Evolutionary conservation across 768 basidiomycete genomes (phyloP), one percentile per base, ranked within the genome.

Genomic region (Lactarius hatsudake): DNA sequence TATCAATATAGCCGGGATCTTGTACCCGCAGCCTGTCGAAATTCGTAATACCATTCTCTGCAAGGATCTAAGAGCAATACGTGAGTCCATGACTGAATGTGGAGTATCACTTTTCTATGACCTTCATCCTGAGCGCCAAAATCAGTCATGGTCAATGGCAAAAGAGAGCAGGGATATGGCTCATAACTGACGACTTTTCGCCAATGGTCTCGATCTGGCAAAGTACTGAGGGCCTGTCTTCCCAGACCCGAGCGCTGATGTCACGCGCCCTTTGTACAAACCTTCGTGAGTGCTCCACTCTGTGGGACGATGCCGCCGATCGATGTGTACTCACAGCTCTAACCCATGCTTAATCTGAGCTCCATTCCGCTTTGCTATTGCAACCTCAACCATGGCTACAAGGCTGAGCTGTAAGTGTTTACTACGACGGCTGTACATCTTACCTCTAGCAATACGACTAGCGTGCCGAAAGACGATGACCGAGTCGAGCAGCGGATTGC

Each of bases 171-270:
- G 18, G n/a, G 8, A 5, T n/a, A 61, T 26, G 34, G 56, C 9
- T 30, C 30, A 66, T 61, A 17, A 77, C 89, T 74, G 64, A 93
- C 92, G 91, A 93, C 84, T 93, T 94, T 73, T 94, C 93, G 38
- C 96, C 96, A 51, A 98, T 88, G n/a, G 88, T 86, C 40, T 91
- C 87, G 59, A 98, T 83, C 75, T 98, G 96, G 17, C 90, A 84
- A 62, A 98, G 83, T 8, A 96, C 89, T 17, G 88, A 79, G 5
- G 94, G 87, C 23, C 91, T 80, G 72, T 94, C 90, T 72, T 98
- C 96, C 96, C 96, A 98, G 53, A 93, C 89, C 72, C 89, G 94
- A 5, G 92, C 93, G 61, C 81, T 83, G 43, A 98, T 73, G 71
- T 88, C 90, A 13, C 96, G 88, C 30, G 89, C 76, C 34, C 94